Percentiles rank a stretch among this genome's conserved stretches.
Conservation (phyloP, 2,329 filamentous ascomycete genomes). For the Orbilia brochopaga region DNA sequence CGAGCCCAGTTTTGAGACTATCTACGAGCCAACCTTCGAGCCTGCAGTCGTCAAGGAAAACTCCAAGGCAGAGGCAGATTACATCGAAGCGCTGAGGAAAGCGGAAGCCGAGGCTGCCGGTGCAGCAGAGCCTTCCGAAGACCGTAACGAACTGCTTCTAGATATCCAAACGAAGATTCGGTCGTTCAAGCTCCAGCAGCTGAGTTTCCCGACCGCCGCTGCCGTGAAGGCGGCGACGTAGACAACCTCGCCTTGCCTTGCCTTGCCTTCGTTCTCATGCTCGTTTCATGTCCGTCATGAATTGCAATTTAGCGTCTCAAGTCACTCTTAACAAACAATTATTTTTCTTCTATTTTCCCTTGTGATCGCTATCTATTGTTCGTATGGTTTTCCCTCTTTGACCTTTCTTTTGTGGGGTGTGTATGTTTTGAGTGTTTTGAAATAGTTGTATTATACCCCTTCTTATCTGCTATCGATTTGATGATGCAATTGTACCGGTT, state of each 20-base stretch:
- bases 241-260: background rate
- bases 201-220: slow-evolving; percentile 23
- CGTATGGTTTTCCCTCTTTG: background rate
- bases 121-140: slow-evolving; percentile 27
- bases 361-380: background rate
- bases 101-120: slow-evolving; percentile 26
- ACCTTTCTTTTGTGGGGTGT: slow-evolving; percentile 14
- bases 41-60: slow-evolving; percentile 22
- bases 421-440: slow-evolving; percentile 15
- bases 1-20: slow-evolving; percentile 42
- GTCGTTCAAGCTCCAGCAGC: slow-evolving; percentile 45
- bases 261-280: slow-evolving; percentile 21
- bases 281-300: slow-evolving; percentile 45
- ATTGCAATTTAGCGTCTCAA: slow-evolving; percentile 27
- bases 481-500: background rate
- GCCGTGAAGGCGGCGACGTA: slow-evolving; percentile 8
- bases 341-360: slow-evolving; percentile 14
- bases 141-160: slow-evolving; percentile 29
- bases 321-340: background rate
- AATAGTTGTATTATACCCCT: slow-evolving; percentile 6
- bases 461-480: slow-evolving; percentile 5
- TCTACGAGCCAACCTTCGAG: slow-evolving; percentile 41
- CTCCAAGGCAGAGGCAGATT: slow-evolving; percentile 41
- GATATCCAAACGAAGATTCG: slow-evolving; percentile 42
- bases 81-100: slow-evolving; percentile 41